Conservation (phyloP, 805 yeast species). For the Candida railenensis region DNA sequence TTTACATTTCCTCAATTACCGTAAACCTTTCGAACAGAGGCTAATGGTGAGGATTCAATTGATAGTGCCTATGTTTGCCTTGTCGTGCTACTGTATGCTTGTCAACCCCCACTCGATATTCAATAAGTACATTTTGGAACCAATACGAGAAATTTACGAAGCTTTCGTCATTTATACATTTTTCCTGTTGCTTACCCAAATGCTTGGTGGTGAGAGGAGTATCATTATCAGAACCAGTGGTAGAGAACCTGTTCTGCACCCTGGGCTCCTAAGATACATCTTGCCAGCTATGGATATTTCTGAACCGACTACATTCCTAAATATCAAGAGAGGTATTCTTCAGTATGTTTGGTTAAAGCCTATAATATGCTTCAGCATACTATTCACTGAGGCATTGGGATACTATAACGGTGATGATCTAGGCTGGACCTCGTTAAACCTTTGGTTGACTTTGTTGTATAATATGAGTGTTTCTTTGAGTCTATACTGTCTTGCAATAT, state of each 20-base stretch:
- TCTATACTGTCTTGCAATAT: conserved; percentile 79
- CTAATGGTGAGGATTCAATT: conserved; percentile 77
- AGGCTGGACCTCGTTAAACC: conserved; percentile 47
- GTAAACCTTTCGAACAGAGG: conserved; percentile 88
- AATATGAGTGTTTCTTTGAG: conserved; percentile 81
- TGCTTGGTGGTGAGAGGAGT: conserved; percentile 89
- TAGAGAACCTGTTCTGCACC: conserved; percentile 67
- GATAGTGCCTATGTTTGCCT: conserved; percentile 78
- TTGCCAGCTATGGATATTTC: conserved; percentile 71
- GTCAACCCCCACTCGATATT: conserved; percentile 39
- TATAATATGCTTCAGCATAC: conserved; percentile 58
- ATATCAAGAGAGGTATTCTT: conserved; percentile 78
- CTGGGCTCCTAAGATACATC: conserved; percentile 51
- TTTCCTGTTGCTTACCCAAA: conserved; percentile 74
- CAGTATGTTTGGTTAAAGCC: conserved; percentile 98
- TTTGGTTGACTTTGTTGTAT: conserved; percentile 70
- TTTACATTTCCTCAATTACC: conserved; percentile 56
- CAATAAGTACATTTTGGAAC: conserved; percentile 56
- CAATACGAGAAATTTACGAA: conserved; percentile 86
- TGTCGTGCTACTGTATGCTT: conserved; percentile 63
- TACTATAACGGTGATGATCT: conserved; percentile 52
- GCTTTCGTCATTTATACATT: conserved; percentile 95
- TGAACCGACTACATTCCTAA: conserved; percentile 77
- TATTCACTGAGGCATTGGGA: conserved; percentile 47
- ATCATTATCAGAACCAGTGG: conserved; percentile 74